phyloP scores from a whole-genome alignment of 2,329 filamentous ascomycete genomes.

The Colletotrichum brevisporum region DNA sequence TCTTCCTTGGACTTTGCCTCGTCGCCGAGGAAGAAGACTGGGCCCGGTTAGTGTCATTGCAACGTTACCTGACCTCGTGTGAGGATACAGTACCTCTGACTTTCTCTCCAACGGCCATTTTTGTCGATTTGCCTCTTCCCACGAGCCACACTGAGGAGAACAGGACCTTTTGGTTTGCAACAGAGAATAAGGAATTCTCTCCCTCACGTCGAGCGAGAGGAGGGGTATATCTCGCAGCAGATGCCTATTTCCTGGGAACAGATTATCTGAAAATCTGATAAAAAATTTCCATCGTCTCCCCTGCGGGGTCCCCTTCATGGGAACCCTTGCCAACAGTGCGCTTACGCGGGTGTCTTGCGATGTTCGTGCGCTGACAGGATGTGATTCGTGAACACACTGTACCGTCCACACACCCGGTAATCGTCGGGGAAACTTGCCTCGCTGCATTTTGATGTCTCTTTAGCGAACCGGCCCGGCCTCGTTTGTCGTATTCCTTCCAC shows the following conservation, averaged over 20 bases:
- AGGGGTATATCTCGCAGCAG: slow-evolving; percentile 14
- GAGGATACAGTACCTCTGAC: slow-evolving; percentile 16
- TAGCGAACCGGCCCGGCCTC: slow-evolving; percentile 2
- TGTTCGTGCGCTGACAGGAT: slow-evolving; percentile 10
- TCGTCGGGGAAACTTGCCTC: neutral
- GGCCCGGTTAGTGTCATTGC: neutral
- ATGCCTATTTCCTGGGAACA: neutral
- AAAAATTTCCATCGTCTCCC: slow-evolving; percentile 7
- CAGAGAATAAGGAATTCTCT: neutral
- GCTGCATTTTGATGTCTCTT: neutral
- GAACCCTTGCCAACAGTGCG: neutral
- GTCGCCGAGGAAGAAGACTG: slow-evolving; percentile 40
- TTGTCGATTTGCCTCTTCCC: neutral
- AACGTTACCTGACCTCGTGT: neutral
- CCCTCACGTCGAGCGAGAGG: neutral
- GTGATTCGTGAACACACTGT: slow-evolving; percentile 7
- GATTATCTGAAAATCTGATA: slow-evolving; percentile 33
- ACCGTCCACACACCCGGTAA: neutral
- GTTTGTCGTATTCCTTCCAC: slow-evolving; percentile 2
- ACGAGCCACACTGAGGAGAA: neutral
- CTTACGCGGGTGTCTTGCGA: neutral
- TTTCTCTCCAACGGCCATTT: slow-evolving; percentile 13
- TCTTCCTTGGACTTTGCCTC: slow-evolving; percentile 44
- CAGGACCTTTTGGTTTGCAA: neutral
- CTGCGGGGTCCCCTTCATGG: slow-evolving; percentile 1